These are phyloP conservation scores for Candida alai DNA, from an alignment of 805 yeast species.

Conservation along the genomic window DNA sequence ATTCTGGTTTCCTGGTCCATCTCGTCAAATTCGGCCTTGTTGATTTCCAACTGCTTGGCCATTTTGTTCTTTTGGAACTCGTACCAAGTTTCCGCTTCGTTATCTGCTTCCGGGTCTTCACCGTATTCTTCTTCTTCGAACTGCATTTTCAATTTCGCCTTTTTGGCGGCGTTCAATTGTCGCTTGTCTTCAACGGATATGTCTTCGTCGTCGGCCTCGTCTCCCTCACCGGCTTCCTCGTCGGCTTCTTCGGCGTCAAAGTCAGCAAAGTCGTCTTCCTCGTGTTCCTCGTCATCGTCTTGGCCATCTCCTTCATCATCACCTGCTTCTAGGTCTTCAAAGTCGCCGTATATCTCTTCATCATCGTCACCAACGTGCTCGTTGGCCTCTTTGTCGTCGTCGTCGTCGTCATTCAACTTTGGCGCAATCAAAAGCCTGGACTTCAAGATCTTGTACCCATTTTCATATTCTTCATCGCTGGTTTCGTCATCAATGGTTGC, in stretches of 20 bases:
- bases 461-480: conserved; percentile 37
- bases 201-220: conserved; percentile 37
- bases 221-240: conserved; percentile 38
- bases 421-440: conserved; percentile 55
- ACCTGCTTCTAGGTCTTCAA: conserved; percentile 48
- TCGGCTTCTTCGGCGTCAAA: conserved; percentile 49
- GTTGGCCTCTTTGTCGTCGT: conserved; percentile 21
- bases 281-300: conserved; percentile 27
- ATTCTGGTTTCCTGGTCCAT: conserved; percentile 76
- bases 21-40: conserved; percentile 69
- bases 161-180: conserved; percentile 78
- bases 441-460: conserved; percentile 39
- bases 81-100: conserved; percentile 93
- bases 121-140: conserved; percentile 77
- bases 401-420: conserved; percentile 29
- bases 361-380: conserved; percentile 34
- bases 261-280: conserved; percentile 46
- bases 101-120: conserved; percentile 64
- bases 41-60: conserved; percentile 93
- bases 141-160: conserved; percentile 82
- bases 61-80: conserved; percentile 95
- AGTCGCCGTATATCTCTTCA: conserved; percentile 53
- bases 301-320: conserved; percentile 21
- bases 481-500: conserved; percentile 18
- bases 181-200: conserved; percentile 71